Percentiles rank a stretch among this genome's conserved stretches.
Evolutionary conservation across 176 grass and related monocot species (phyloP).

Genomic region (Musa itinerans): DNA sequence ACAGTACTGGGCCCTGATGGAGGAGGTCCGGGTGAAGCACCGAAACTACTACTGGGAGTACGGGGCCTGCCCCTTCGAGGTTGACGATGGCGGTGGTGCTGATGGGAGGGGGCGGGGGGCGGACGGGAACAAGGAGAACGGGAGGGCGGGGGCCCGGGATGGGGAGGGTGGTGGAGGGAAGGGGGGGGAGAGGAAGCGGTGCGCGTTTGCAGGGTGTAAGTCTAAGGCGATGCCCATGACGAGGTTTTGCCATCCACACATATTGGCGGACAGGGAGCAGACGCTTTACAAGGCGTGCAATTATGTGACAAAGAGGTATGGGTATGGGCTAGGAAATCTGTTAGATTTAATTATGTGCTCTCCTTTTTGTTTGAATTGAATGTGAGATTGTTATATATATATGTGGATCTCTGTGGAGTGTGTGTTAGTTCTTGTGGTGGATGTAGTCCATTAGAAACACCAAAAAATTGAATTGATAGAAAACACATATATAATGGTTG

Average conservation of each 20-base stretch:
- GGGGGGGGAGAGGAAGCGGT: neutral
- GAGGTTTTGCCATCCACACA: constrained; percentile 69
- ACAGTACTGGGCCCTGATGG: constrained; percentile 33
- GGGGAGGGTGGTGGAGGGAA: neutral
- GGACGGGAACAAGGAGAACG: neutral
- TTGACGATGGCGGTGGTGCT: neutral
- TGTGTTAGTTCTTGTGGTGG: neutral
- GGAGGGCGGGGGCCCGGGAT: neutral
- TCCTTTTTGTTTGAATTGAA: neutral
- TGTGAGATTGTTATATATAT: neutral
- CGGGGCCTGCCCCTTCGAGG: constrained; percentile 29
- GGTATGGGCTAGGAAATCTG: too few relatives aligned
- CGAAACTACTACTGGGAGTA: constrained; percentile 43
- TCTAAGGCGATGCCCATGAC: constrained; percentile 15
- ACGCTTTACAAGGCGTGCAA: constrained; percentile 69
- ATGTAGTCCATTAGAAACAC: neutral
- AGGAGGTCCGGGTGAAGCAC: constrained; percentile 33
- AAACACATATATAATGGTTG: too few relatives aligned
- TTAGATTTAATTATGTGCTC: neutral
- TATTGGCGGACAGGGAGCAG: constrained; percentile 57
- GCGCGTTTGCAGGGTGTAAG: constrained; percentile 13
- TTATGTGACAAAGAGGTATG: constrained; percentile 19
- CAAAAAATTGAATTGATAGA: neutral
- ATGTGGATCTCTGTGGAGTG: neutral
- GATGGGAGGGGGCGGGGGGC: neutral